phyloP scores from a whole-genome alignment of 768 basidiomycete genomes.

The Candolleomyces eurysporus region DNA sequence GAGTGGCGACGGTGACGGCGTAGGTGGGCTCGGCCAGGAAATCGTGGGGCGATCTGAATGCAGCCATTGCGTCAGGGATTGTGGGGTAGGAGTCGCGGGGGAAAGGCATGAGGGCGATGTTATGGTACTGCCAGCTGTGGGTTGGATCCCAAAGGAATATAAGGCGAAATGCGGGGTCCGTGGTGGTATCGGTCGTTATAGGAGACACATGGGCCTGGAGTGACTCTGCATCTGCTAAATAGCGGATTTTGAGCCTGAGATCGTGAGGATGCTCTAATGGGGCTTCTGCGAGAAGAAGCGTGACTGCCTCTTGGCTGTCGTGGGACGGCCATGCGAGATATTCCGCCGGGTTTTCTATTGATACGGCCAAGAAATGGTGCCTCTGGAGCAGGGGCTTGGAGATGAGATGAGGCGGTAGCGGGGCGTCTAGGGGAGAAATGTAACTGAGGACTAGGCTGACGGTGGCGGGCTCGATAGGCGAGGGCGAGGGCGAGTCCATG shows the following conservation, averaged over 20 bases:
- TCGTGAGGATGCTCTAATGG: conserved; percentile 10
- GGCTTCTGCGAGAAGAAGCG: conserved; percentile 32
- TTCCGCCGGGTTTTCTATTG: conserved; percentile 43
- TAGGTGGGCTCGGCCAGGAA: conserved; percentile 28
- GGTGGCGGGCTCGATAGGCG: conserved; percentile 31
- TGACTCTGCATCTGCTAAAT: conserved; percentile 48
- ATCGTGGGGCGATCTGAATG: conserved; percentile 27
- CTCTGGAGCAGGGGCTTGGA: conserved; percentile 59
- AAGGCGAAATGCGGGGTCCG: conserved; percentile 43
- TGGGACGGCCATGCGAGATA: conserved; percentile 70
- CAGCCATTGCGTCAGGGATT: conserved; percentile 25
- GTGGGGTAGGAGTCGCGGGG: conserved; percentile 40
- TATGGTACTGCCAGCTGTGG: conserved; percentile 67
- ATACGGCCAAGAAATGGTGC: conserved; percentile 60
- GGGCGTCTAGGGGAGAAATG: conserved; percentile 49
- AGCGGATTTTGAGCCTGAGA: conserved; percentile 24
- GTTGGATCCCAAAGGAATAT: conserved; percentile 65
- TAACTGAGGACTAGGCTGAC: conserved; percentile 54
- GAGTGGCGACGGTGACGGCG: conserved; percentile 20
- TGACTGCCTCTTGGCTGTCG: conserved; percentile 25
- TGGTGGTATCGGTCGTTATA: conserved; percentile 22
- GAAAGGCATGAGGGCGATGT: conserved; percentile 68
- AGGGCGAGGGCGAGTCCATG: neutral
- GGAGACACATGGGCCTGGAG: conserved; percentile 57
- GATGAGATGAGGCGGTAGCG: conserved; percentile 59